Percentiles rank a stretch among this genome's conserved stretches.
Conservation (phyloP, 805 yeast species). For the Metschnikowia hibisci region DNA sequence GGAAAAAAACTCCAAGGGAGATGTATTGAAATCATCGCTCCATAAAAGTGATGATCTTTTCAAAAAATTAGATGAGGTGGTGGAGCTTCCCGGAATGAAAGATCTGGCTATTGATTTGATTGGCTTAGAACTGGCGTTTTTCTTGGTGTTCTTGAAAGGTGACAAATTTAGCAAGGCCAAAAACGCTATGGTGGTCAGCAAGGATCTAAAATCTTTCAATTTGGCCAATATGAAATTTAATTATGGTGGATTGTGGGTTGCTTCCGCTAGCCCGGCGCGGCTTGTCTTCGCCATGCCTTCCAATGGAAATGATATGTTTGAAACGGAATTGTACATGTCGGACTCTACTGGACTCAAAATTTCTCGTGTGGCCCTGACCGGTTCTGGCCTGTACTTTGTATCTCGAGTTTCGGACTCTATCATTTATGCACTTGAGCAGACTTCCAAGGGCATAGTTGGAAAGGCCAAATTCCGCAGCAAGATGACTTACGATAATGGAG, state of each 20-base stretch:
- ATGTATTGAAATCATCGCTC: constrained; percentile 34
- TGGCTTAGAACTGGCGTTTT: constrained; percentile 32
- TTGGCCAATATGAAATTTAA: constrained; percentile 39
- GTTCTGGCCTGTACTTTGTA: constrained; percentile 36
- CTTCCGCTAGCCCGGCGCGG: constrained; percentile 38
- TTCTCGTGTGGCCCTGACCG: constrained; percentile 37
- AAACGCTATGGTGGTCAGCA: constrained; percentile 42
- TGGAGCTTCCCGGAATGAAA: neutral
- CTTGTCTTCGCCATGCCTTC: constrained; percentile 17
- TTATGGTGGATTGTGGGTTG: constrained; percentile 31
- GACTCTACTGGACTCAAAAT: constrained; percentile 58
- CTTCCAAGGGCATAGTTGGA: constrained; percentile 12
- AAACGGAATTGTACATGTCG: constrained; percentile 26
- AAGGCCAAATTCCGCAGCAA: constrained; percentile 12
- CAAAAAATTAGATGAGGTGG: constrained; percentile 17
- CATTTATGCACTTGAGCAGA: constrained; percentile 46
- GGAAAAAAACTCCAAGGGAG: constrained; percentile 39
- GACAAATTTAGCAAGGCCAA: constrained; percentile 42
- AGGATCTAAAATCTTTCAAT: constrained; percentile 40
- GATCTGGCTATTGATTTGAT: neutral
- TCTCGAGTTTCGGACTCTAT: constrained; percentile 58
- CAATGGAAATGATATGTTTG: neutral
- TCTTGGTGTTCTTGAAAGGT: constrained; percentile 36
- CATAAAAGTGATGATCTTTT: constrained; percentile 44
- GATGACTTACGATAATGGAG: constrained; percentile 52